Evolutionary conservation across 2,329 filamentous ascomycete genomes (phyloP).

Genomic region (Sordariomycetes sp.): DNA sequence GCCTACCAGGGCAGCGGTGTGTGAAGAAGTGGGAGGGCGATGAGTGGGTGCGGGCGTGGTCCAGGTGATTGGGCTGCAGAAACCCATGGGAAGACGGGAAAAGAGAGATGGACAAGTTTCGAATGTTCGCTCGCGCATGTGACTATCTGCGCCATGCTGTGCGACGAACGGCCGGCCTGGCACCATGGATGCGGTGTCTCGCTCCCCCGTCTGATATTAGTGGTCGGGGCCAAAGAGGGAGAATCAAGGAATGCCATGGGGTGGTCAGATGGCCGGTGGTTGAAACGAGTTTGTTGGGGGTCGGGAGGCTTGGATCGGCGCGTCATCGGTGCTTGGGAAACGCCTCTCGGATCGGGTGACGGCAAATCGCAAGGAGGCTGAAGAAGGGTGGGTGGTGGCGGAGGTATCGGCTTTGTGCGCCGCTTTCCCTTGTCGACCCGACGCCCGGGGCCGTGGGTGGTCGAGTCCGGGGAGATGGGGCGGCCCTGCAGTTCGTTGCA

Average conservation of each 20-base stretch:
- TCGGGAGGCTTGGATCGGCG: too few relatives aligned
- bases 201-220: neutral
- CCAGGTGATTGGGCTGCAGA: too few relatives aligned
- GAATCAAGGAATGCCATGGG: neutral
- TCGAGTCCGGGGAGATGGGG: neutral
- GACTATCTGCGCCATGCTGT: neutral
- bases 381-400: neutral
- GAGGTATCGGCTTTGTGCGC: neutral
- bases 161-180: neutral
- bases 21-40: too few relatives aligned
- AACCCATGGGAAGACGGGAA: too few relatives aligned
- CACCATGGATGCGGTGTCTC: neutral
- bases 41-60: too few relatives aligned
- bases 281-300: too few relatives aligned
- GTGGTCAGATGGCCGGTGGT: too few relatives aligned
- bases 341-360: neutral
- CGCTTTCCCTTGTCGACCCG: neutral
- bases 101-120: too few relatives aligned
- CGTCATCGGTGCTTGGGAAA: neutral
- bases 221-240: neutral
- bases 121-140: too few relatives aligned
- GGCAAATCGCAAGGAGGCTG: neutral
- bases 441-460: neutral
- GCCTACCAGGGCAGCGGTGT: too few relatives aligned
- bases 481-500: neutral